phyloP scores from a whole-genome alignment of 306 rosid genomes.

The Quercus parvula region DNA sequence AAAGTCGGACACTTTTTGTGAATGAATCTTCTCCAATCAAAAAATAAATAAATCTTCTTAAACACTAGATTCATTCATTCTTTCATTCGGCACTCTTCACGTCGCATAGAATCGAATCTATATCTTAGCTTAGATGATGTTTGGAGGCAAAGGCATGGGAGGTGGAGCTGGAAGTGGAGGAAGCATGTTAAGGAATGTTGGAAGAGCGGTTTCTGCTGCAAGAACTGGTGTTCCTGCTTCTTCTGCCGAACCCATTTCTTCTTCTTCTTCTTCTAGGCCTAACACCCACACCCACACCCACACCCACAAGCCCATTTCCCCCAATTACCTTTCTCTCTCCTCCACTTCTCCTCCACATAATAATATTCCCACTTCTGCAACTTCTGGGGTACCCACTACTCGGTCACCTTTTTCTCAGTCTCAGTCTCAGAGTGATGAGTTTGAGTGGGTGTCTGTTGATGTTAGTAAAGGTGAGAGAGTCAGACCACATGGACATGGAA shows the following conservation, averaged over 20 bases:
- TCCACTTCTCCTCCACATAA: constrained; percentile 20
- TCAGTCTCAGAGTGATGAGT: constrained; percentile 28
- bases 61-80: too few species aligned
- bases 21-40: too few species aligned
- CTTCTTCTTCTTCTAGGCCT: constrained; percentile 24
- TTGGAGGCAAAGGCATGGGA: constrained; percentile 48
- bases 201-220: constrained; percentile 29
- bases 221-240: constrained; percentile 26
- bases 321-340: constrained; percentile 21
- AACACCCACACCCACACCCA: not conserved
- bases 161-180: constrained; percentile 37
- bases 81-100: too few species aligned
- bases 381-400: constrained; percentile 8
- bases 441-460: constrained; percentile 43
- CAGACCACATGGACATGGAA: not conserved
- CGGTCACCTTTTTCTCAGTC: constrained; percentile 12
- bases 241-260: constrained; percentile 24
- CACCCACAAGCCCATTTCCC: constrained; percentile 18
- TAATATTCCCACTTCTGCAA: constrained; percentile 13
- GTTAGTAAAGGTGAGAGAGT: constrained; percentile 18
- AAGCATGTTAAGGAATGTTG: constrained; percentile 27
- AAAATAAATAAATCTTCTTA: too few species aligned
- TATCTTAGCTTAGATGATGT: constrained; percentile 16
- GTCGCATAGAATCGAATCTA: too few species aligned
- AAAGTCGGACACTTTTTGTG: too few species aligned